Percentiles rank a stretch among this genome's conserved stretches.
These are phyloP conservation scores for Termitomyces titanicus DNA, from an alignment of 768 basidiomycete genomes.

Conservation along the genomic window DNA sequence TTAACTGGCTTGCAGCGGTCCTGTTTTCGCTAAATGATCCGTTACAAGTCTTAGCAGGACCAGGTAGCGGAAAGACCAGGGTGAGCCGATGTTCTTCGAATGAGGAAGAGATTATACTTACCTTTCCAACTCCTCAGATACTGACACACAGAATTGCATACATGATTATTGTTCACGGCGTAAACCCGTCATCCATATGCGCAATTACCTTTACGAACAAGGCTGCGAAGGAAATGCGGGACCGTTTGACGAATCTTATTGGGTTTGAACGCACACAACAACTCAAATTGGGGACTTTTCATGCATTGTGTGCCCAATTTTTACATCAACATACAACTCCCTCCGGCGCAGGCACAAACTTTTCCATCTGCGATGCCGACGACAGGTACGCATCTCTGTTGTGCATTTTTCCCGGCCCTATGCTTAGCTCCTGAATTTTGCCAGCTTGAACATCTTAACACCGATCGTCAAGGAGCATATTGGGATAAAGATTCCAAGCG, in stretches of 20 bases:
- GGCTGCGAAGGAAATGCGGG: constrained; percentile 44
- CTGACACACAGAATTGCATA: no score
- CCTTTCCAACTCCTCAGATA: neutral
- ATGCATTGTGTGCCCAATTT: constrained; percentile 68
- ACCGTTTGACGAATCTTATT: constrained; percentile 61
- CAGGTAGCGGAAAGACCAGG: constrained; percentile 70
- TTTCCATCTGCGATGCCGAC: constrained; percentile 77
- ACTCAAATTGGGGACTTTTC: constrained; percentile 73
- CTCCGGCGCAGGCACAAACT: constrained; percentile 64
- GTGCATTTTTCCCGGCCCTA: no score
- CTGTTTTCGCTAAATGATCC: constrained; percentile 54
- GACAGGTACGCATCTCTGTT: constrained; percentile 50
- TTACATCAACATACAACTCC: constrained; percentile 57
- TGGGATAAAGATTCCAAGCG: no score
- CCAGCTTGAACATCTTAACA: no score
- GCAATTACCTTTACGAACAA: constrained; percentile 89
- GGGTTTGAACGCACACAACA: constrained; percentile 51
- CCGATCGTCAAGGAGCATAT: no score
- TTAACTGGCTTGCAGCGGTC: no score
- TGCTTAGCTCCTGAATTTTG: no score
- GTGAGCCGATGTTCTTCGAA: constrained; percentile 17
- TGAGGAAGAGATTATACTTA: no score
- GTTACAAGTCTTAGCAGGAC: constrained; percentile 80
- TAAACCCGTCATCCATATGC: constrained; percentile 59
- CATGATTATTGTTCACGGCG: constrained; percentile 22